Base-by-base conservation (phyloP, 2,329 filamentous ascomycete species). In the Penicillium fuscoglaucum region DNA sequence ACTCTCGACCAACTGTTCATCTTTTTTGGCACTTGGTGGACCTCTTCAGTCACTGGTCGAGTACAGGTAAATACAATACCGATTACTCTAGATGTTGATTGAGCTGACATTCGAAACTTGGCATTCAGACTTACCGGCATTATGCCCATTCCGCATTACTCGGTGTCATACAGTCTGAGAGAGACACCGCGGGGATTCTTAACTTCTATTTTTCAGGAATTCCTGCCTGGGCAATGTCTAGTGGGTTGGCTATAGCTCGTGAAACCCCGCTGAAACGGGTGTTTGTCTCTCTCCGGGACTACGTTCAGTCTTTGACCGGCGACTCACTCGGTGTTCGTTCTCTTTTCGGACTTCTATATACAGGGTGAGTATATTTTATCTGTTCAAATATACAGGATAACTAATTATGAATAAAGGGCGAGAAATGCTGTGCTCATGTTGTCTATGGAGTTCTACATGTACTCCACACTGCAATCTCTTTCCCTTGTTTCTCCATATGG, bases 1-100 rank as follows among this genome's bases (percentile, higher is more conserved):
- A 76, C 73, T 26, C 48, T 77, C 29, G 77, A 79, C 58, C 75
- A 78, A 53, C 58, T 77, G 10, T 68, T 70, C n/a, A 71, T 73
- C 17, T 76, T 78, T 52, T 66, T 76, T n/a, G 69, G 74, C 3
- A 73, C 72, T 9, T 79, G 77, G 76, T 78, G 76, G 75, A 70
- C 75, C 10, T 70, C 67, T 12, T 74, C 76, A 24, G 66, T 79
- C 13, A 65, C 70, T 28, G 66, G 69, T 10, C 69, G 76, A 48
- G 72, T 79, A 57, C 71, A 74, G 68, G 77, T 78, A 65, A 69
- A 54, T 33, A 21, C 41, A 6, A 45, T 12, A 12, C 35, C 21
- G 15, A 15, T 58, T 13, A 46, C 4, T n/a, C 41, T 50, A 33
- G 35, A 55, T 17, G 1, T 31, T 46, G 19, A 39, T 31, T 28